Evolutionary conservation across 2,329 filamentous ascomycete genomes (phyloP).

Genomic region (Cordyceps fumosorosea): DNA sequence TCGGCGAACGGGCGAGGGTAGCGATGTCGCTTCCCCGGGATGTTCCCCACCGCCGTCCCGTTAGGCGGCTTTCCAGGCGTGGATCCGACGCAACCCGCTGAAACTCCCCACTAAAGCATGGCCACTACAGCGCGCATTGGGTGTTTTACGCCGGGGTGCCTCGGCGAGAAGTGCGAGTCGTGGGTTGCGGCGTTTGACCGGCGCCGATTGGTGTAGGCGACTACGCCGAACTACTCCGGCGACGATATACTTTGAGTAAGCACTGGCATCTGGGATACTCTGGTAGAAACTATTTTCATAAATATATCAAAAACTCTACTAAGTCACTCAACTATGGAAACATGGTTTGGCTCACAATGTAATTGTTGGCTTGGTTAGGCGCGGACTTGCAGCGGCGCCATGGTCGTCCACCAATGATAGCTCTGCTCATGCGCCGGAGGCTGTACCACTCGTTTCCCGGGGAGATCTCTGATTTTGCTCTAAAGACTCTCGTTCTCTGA

Average conservation of each 20-base stretch:
- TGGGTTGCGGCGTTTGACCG: not conserved
- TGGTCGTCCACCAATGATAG: not conserved
- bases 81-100: slow-evolving; percentile 9
- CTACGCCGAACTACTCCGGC: slow-evolving; percentile 11
- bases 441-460: not conserved
- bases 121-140: not conserved
- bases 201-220: not conserved
- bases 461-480: not conserved
- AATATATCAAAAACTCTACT: not conserved
- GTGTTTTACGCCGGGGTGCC: not conserved
- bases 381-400: not conserved
- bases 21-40: slow-evolving; percentile 3
- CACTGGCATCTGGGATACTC: not conserved
- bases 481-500: slow-evolving; percentile 19
- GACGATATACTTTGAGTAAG: not conserved
- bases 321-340: not conserved
- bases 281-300: not conserved
- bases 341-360: not conserved
- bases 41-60: not conserved
- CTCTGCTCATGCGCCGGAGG: not conserved
- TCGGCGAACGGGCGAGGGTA: slow-evolving; percentile 1
- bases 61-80: not conserved
- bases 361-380: not conserved
- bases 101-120: not conserved
- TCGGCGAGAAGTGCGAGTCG: slow-evolving; percentile 11